Evolutionary conservation across 179 eudicot genomes (phyloP).

Genomic region (Beta lomatogona): DNA sequence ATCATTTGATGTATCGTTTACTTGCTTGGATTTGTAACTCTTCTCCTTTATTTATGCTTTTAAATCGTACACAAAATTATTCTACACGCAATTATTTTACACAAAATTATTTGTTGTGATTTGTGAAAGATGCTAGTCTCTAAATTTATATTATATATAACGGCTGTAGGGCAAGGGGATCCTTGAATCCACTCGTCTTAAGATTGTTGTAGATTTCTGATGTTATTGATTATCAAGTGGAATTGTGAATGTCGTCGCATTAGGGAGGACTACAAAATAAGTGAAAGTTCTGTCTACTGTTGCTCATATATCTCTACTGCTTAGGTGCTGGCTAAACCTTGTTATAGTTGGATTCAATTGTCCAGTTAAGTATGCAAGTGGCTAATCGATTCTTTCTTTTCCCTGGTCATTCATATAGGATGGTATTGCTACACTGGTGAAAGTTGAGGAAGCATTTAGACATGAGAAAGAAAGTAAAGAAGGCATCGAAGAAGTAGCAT

Average conservation of each 20-base stretch:
- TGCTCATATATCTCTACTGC: not conserved
- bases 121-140: not conserved
- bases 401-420: slow-evolving; percentile 40
- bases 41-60: not conserved
- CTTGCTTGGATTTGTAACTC: not conserved
- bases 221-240: not conserved
- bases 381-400: slow-evolving; percentile 6
- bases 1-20: not conserved
- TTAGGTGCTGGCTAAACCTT: not conserved
- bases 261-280: not conserved
- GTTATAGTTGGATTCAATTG: not conserved
- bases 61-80: not conserved
- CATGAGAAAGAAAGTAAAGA: slow-evolving; percentile 72
- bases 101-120: not conserved
- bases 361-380: slow-evolving; percentile 3
- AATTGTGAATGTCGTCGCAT: not conserved
- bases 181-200: not conserved
- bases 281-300: not conserved
- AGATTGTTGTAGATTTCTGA: not conserved
- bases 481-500: slow-evolving; percentile 48
- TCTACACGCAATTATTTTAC: no score
- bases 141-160: not conserved
- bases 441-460: slow-evolving; percentile 79
- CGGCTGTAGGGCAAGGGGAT: not conserved
- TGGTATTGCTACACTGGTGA: slow-evolving; percentile 61